Evolutionary conservation across 352 stramenopile species (phyloP), one percentile per base, ranked within the genome.

Genomic region (Phytopythium cucurbitacearum): DNA sequence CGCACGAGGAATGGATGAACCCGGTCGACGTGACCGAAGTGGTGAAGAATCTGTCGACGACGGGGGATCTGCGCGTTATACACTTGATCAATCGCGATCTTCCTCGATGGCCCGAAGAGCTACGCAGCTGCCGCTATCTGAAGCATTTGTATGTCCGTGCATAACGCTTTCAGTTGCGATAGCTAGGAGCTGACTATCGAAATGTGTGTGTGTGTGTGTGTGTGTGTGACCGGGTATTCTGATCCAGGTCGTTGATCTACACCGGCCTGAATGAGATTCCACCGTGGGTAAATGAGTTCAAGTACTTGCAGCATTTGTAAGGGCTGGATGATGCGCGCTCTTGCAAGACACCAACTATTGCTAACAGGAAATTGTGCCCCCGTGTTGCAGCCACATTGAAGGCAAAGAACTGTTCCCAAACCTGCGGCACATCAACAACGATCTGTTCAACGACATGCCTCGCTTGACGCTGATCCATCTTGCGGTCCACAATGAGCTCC

Each of bases 11-110:
- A 10, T 80, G 67, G 57, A 39, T 35, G 9, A 54, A 67, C 7
- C 59, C 75, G 2, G 38, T 52, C 5, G 43, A 69, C 8, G 50
- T 58, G 11, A 64, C 63, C 0, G 54, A 65, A 7, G 48, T 48
- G 0, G 65, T 76, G 1, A 52, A 69, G 16, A 40, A 36, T 0
- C 50, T 78, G 1, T 51, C 68, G 15, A 21, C 37, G 0, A 56
- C 70, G 4, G 70, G 75, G 15, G 54, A 69, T 32, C 57, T 84
- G 11, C 55, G 56, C 8, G 62, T 69, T 0, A 55, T 84, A n/a
- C 73, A 76, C 5, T 16, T 84, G 10, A 69, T 76, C 33, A 80
- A 82, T 32, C 60, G 64, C 0, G 50, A 40, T 0, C 32, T 86
- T 5, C 13, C 52, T 2, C 47, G 53, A 13, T 42, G 56, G 16